Base-by-base conservation (phyloP, 768 basidiomycete species). In the Phaeotremella skinneri region DNA sequence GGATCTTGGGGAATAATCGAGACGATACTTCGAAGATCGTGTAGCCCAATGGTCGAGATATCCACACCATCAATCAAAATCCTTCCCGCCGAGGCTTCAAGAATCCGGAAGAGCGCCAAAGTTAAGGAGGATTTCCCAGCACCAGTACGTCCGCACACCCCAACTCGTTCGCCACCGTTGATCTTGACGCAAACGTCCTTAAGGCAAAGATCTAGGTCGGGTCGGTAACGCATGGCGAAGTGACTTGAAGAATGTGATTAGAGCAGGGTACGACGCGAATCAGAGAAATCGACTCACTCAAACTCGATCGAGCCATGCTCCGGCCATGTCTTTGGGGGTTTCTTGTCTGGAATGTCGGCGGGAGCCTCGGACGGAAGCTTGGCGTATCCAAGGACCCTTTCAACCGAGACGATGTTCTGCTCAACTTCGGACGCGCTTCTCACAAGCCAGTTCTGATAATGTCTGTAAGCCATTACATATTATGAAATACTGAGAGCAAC, bases 11-110 rank as follows among this genome's bases (percentile, higher is more conserved):
- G 90, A 16, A 92, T 90, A 70, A 93, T 93, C 2, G 88, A 87
- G 57, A 93, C 85, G 31, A 70, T 59, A 52, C 62, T 68, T 39
- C 75, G 56, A 9, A 76, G 53, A 52, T 75, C 73, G 42, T 73
- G 70, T 41, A 76, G 55, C 2, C 73, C 73, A 31, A 76, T 73
- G 5, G 55, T 61, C 23, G 69, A 56, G 54, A 91, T 90, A 69
- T 93, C 90, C 55, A 93, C 85, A 5, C 90, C 91, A 61, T 92
- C 91, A 20, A 94, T 87, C 43, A 87, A 34, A 55, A 96, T 92
- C 31, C 81, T 82, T 0, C 92, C 92, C 9, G 79, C 80, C 0
- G 82, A 79, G 1, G 91, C 88, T 71, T 94, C 90, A 26, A 78
- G 67, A 50, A 77, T 74, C 3, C 77, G 62, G 72, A 78, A 76